phyloP scores from a whole-genome alignment of 2,329 filamentous ascomycete genomes.

The Talaromyces sp. region DNA sequence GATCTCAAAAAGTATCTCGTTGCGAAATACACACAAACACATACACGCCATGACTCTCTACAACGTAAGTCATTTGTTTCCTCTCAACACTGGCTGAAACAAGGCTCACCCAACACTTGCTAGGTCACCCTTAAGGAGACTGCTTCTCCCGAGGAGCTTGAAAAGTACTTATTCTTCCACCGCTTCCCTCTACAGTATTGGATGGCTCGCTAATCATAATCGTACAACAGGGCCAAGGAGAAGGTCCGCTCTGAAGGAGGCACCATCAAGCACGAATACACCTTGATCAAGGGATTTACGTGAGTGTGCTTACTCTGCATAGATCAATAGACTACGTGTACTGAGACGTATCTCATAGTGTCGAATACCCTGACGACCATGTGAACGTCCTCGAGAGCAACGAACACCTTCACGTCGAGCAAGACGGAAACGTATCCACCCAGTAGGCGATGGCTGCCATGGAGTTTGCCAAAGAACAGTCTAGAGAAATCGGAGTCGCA shows the following conservation, averaged over 20 bases:
- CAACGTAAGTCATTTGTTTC: conserved; percentile 5
- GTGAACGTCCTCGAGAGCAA: conserved; percentile 64
- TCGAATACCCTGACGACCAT: conserved; percentile 65
- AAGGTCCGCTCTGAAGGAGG: conserved; percentile 72
- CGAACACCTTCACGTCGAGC: conserved; percentile 76
- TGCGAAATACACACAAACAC: not conserved
- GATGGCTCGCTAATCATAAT: conserved; percentile 19
- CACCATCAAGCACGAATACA: conserved; percentile 79
- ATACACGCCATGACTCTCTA: conserved; percentile 2
- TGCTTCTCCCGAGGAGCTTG: conserved; percentile 63
- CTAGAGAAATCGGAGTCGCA: not conserved
- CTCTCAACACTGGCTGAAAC: not conserved
- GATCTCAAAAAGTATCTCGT: not conserved
- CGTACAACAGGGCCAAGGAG: conserved; percentile 65
- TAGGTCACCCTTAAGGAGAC: conserved; percentile 78
- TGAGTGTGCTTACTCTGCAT: conserved; percentile 49
- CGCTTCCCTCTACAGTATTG: conserved; percentile 11
- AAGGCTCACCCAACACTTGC: conserved; percentile 10
- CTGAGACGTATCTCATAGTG: conserved; percentile 42
- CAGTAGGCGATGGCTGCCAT: not conserved
- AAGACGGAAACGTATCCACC: conserved; percentile 60
- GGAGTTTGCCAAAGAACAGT: not conserved
- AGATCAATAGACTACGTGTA: no score
- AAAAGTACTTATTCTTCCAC: conserved; percentile 49
- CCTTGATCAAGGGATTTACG: conserved; percentile 88